Conservation (phyloP, 2,329 filamentous ascomycete genomes). For the Magnaporthiopsis rhizophila region DNA sequence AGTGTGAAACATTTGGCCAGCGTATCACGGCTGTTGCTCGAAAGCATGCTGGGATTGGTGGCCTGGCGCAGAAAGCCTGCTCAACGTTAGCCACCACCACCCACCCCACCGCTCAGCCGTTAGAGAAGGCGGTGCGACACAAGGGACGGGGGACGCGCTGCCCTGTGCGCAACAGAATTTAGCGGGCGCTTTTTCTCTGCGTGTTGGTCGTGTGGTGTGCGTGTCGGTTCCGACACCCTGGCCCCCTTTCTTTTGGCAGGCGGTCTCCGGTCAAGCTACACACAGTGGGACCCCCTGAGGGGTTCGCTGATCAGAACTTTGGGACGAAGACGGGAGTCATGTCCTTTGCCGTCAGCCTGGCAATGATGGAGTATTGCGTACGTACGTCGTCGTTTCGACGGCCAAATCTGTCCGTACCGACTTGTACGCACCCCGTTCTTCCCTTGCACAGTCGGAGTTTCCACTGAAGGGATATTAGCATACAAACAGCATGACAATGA, state of each 20-base stretch:
- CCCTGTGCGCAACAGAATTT: neutral
- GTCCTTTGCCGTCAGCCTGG: neutral
- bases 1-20: neutral
- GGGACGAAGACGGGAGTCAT: neutral
- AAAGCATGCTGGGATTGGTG: neutral
- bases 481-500: neutral
- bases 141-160: neutral
- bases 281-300: neutral
- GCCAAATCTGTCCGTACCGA: neutral
- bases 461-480: neutral
- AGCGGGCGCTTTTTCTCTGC: neutral
- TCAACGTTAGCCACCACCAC: neutral
- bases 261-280: neutral
- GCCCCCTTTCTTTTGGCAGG: neutral
- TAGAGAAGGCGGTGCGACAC: neutral
- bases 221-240: neutral
- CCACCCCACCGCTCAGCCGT: neutral
- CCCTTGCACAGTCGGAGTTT: neutral
- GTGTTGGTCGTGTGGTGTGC: neutral
- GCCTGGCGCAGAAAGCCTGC: neutral
- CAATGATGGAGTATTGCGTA: neutral
- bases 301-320: neutral
- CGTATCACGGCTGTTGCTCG: neutral
- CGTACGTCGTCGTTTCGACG: neutral
- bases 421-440: neutral